These are phyloP conservation scores for Ceratorhiza oryzae-sativae DNA, from an alignment of 1,284 basidiomycete species.

Conservation along the genomic window DNA sequence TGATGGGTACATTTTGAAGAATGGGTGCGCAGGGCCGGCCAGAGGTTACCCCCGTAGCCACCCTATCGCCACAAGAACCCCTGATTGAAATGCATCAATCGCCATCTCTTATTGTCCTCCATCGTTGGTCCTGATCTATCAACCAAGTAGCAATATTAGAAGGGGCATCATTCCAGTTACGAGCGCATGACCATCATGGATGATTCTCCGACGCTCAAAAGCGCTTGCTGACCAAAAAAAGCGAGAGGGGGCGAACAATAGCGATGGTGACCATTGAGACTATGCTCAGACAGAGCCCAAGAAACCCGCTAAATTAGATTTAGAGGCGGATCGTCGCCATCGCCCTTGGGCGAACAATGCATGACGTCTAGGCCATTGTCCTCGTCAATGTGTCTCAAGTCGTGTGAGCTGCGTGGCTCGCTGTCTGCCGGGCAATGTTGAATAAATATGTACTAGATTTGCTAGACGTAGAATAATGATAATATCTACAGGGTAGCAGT, in stretches of 20 bases:
- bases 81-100: neutral
- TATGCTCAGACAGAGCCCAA: neutral
- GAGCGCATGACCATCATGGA: neutral
- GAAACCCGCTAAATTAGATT: neutral
- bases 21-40: neutral
- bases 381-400: neutral
- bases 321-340: neutral
- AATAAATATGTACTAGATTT: conserved; percentile 7
- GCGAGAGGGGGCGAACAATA: conserved; percentile 27
- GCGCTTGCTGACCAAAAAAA: conserved; percentile 4
- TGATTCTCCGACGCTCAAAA: conserved; percentile 28
- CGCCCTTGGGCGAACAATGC: neutral
- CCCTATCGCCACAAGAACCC: conserved; percentile 3
- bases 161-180: neutral
- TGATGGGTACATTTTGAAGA: neutral
- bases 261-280: neutral
- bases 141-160: conserved; percentile 3
- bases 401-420: neutral
- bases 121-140: neutral
- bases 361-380: neutral
- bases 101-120: conserved; percentile 2
- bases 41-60: neutral
- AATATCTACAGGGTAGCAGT: conserved; percentile 9
- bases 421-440: neutral
- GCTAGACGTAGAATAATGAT: conserved; percentile 6